These are phyloP conservation scores for Purshia tridentata DNA, from an alignment of 306 rosid genomes.

Conservation along the genomic window DNA sequence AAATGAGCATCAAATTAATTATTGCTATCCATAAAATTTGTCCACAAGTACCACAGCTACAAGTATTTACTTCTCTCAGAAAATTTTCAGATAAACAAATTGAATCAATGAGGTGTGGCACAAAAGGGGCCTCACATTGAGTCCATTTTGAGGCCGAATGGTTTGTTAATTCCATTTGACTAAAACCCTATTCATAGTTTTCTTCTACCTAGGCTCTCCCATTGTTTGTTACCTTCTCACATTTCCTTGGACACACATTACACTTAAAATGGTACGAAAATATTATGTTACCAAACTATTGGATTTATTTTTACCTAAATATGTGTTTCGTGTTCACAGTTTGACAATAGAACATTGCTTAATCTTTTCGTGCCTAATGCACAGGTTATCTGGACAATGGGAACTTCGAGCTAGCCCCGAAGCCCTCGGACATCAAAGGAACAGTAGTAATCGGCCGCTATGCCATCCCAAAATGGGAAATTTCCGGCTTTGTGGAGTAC, in stretches of 20 bases:
- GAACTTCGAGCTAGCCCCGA: conserved; percentile 72
- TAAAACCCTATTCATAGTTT: neutral
- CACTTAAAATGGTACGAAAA: too few species aligned
- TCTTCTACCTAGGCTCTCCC: neutral
- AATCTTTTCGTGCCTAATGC: conserved; percentile 8
- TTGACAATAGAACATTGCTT: too few species aligned
- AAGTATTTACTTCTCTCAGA: neutral
- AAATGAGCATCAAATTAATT: neutral
- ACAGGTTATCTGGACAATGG: conserved; percentile 84
- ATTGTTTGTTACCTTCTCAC: neutral
- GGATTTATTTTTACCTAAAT: too few species aligned
- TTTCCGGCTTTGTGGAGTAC: conserved; percentile 83
- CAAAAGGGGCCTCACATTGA: neutral
- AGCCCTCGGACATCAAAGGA: conserved; percentile 60
- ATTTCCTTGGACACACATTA: too few species aligned
- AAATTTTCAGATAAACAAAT: neutral
- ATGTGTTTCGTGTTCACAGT: too few species aligned
- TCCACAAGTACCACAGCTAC: neutral
- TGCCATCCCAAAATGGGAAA: conserved; percentile 81
- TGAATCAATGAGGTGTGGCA: neutral
- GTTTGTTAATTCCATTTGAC: neutral
- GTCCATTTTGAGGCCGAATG: neutral
- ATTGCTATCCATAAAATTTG: neutral
- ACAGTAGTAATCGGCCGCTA: conserved; percentile 56
- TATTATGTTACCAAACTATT: too few species aligned